Percentiles rank a stretch among this genome's conserved stretches.
Evolutionary conservation across 1,139 yeast genomes (phyloP).

Genomic region (Candida tropicalis): DNA sequence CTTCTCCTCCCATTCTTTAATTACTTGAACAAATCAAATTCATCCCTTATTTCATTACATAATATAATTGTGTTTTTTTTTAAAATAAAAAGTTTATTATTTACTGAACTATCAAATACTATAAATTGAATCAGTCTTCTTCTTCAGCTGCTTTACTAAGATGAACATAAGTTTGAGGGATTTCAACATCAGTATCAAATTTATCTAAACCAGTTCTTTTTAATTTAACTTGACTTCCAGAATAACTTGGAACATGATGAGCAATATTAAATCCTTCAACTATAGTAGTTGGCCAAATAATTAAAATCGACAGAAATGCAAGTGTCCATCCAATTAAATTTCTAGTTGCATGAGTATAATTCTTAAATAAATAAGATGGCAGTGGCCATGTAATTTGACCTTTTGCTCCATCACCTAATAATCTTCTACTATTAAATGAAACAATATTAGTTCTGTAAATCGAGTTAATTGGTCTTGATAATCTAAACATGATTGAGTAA

Average conservation of each 20-base stretch:
- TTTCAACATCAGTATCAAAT: conserved; percentile 12
- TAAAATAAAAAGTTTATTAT: no score
- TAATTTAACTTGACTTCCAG: conserved; percentile 16
- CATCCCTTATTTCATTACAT: no score
- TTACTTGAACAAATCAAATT: no score
- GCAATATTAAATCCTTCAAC: conserved; percentile 9
- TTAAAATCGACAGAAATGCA: conserved; percentile 12
- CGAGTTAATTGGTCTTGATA: background rate
- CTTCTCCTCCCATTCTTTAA: no score
- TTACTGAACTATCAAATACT: no score
- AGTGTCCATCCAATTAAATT: conserved; percentile 15
- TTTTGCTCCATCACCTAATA: conserved; percentile 8
- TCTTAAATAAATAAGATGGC: conserved; percentile 2
- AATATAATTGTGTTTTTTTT: no score
- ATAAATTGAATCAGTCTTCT: conserved; percentile 5
- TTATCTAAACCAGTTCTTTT: conserved; percentile 11
- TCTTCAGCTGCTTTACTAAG: conserved; percentile 13
- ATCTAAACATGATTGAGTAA: conserved; percentile 1
- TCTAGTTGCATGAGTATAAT: conserved; percentile 10
- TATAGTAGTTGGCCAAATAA: conserved; percentile 14
- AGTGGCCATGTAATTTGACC: conserved; percentile 17
- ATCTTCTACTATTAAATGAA: conserved; percentile 6
- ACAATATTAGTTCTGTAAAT: background rate
- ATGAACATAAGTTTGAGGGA: conserved; percentile 14
- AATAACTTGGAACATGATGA: conserved; percentile 17